These are phyloP conservation scores for Gentiana macrophylla DNA, from an alignment of 257 asterid genomes.

Conservation along the genomic window DNA sequence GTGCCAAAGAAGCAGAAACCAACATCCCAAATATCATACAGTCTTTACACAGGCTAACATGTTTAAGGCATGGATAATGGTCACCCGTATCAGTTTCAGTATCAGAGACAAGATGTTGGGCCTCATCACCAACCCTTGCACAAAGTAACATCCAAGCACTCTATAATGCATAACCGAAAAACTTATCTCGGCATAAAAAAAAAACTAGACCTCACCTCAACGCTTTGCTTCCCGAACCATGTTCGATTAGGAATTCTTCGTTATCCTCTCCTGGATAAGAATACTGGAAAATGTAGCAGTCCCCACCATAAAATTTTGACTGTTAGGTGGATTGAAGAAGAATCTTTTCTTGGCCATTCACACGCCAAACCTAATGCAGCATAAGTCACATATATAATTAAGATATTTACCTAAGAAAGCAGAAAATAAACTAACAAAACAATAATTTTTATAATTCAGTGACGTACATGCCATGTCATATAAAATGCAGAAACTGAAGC, in stretches of 20 bases:
- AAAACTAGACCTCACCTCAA: slow-evolving; percentile 47
- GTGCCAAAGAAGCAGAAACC: slow-evolving; percentile 1
- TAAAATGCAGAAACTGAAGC: no score
- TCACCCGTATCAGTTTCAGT: not conserved
- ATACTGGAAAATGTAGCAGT: slow-evolving; percentile 87
- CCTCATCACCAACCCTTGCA: no score
- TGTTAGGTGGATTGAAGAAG: slow-evolving; percentile 66
- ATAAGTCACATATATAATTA: slow-evolving; percentile 7
- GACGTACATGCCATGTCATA: no score
- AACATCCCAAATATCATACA: not conserved
- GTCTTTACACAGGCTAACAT: no score
- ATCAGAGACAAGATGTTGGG: not conserved
- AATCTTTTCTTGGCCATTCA: slow-evolving; percentile 71
- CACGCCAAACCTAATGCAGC: slow-evolving; percentile 78
- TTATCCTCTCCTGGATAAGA: slow-evolving; percentile 91
- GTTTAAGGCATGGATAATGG: not conserved
- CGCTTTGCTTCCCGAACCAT: slow-evolving; percentile 88
- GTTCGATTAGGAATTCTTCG: slow-evolving; percentile 83
- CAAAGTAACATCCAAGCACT: not conserved
- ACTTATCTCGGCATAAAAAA: not conserved
- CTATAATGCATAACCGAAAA: not conserved
- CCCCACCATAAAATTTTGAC: slow-evolving; percentile 93
- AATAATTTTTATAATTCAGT: no score
- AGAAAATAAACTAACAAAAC: not conserved
- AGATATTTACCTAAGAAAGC: slow-evolving; percentile 8